These are phyloP conservation scores for Tulasnella sp. DNA, from an alignment of 768 basidiomycete species.

Conservation along the genomic window DNA sequence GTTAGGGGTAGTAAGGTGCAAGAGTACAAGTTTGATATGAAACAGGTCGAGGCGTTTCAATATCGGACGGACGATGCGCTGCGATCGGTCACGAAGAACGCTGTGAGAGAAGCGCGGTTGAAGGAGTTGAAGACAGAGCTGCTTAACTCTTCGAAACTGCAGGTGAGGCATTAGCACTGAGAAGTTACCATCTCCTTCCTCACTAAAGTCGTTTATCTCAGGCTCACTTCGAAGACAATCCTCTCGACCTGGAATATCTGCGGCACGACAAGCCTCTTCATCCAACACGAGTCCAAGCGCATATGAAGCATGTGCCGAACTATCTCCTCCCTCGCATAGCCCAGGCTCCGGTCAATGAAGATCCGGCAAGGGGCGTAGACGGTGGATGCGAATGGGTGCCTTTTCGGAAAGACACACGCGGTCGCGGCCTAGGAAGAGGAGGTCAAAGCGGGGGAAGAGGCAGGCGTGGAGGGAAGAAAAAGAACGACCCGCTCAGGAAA, in stretches of 20 bases:
- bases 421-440: neutral
- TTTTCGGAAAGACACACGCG: neutral
- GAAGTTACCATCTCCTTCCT: too few species aligned
- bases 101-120: constrained; percentile 80
- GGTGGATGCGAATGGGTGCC: neutral
- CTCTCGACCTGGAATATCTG: constrained; percentile 80
- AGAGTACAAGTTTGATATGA: constrained; percentile 91
- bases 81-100: constrained; percentile 72
- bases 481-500: too few species aligned
- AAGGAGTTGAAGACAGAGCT: constrained; percentile 92
- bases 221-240: constrained; percentile 98
- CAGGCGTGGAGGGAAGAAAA: too few species aligned
- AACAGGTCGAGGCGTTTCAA: constrained; percentile 91
- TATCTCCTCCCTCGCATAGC: constrained; percentile 59
- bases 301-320: constrained; percentile 92
- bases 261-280: constrained; percentile 92
- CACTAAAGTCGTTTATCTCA: constrained; percentile 25
- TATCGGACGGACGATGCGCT: constrained; percentile 98
- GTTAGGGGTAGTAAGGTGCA: constrained; percentile 49
- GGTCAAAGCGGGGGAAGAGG: neutral
- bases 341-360: neutral
- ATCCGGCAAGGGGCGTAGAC: neutral
- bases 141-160: constrained; percentile 90
- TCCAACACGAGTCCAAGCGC: constrained; percentile 77
- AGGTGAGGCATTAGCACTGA: constrained; percentile 45